Evolutionary conservation across 805 yeast genomes (phyloP).

Genomic region (Metschnikowia aberdeeniae): DNA sequence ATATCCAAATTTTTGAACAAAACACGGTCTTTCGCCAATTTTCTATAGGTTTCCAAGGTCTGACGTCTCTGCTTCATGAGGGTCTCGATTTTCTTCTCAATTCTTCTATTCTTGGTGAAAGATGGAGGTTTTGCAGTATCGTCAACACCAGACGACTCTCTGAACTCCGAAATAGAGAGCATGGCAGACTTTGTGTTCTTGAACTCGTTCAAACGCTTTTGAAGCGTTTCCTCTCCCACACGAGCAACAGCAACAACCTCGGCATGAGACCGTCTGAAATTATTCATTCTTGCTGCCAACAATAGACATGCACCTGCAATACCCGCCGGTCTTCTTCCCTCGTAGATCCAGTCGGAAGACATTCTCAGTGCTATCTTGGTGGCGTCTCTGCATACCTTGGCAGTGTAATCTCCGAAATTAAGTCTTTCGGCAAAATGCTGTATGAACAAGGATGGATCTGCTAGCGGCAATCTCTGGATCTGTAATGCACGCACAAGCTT

Average conservation of each 20-base stretch:
- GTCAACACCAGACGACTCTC: slow-evolving; percentile 45
- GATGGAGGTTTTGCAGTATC: slow-evolving; percentile 76
- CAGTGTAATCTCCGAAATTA: slow-evolving; percentile 69
- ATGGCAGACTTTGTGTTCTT: slow-evolving; percentile 69
- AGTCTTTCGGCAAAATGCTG: slow-evolving; percentile 90
- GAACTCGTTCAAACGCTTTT: slow-evolving; percentile 85
- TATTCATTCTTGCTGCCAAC: slow-evolving; percentile 95
- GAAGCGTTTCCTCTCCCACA: slow-evolving; percentile 91
- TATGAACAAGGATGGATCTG: slow-evolving; percentile 91
- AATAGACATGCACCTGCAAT: slow-evolving; percentile 95
- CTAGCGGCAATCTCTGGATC: slow-evolving; percentile 73
- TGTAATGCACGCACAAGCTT: slow-evolving; percentile 86
- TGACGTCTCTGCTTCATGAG: slow-evolving; percentile 18
- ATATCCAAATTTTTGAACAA: slow-evolving; percentile 6
- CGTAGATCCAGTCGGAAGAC: slow-evolving; percentile 94
- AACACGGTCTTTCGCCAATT: slow-evolving; percentile 14
- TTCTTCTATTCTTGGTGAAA: slow-evolving; percentile 55
- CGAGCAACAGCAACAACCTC: slow-evolving; percentile 95
- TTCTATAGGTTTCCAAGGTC: slow-evolving; percentile 22
- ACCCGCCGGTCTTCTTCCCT: slow-evolving; percentile 98
- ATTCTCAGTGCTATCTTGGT: slow-evolving; percentile 80
- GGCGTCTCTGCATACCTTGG: slow-evolving; percentile 84
- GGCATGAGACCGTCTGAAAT: slow-evolving; percentile 83
- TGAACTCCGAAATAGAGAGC: slow-evolving; percentile 69
- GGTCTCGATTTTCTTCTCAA: slow-evolving; percentile 41